These are phyloP conservation scores for Sporodiniella umbellata DNA, from an alignment of 371 early-diverging fungal species.

Conservation along the genomic window DNA sequence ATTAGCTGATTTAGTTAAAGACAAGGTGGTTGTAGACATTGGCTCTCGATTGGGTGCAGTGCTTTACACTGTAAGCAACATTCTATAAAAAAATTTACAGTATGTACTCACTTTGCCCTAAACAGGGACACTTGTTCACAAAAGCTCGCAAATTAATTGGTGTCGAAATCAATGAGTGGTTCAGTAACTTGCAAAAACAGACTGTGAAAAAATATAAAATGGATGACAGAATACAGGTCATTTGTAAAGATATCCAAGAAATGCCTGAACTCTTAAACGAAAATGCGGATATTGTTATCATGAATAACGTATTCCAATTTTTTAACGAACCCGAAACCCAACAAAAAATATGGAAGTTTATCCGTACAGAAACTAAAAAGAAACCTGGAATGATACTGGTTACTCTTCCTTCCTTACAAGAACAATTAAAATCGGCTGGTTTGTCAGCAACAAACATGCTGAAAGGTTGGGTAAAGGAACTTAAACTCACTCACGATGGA, in stretches of 20 bases:
- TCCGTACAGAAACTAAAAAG: conserved; percentile 46
- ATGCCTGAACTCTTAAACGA: conserved; percentile 40
- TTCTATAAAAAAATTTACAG: not conserved
- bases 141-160: conserved; percentile 56
- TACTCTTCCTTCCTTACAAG: conserved; percentile 59
- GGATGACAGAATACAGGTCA: conserved; percentile 55
- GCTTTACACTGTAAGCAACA: conserved; percentile 50
- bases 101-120: not conserved
- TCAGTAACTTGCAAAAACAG: conserved; percentile 53
- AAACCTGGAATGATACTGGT: conserved; percentile 49
- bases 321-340: conserved; percentile 51
- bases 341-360: conserved; percentile 58
- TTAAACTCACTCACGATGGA: conserved; percentile 41
- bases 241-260: conserved; percentile 51
- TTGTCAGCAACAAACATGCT: conserved; percentile 38
- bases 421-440: conserved; percentile 56
- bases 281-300: conserved; percentile 51
- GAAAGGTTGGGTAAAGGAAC: conserved; percentile 48
- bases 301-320: conserved; percentile 70
- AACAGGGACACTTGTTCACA: conserved; percentile 56
- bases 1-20: conserved; percentile 44
- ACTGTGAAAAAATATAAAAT: conserved; percentile 55
- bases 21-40: conserved; percentile 58
- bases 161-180: conserved; percentile 64
- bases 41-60: conserved; percentile 68